Evolutionary conservation across 108 stramenopile species (phyloP).

Genomic region (Poteriospumella lacustris): DNA sequence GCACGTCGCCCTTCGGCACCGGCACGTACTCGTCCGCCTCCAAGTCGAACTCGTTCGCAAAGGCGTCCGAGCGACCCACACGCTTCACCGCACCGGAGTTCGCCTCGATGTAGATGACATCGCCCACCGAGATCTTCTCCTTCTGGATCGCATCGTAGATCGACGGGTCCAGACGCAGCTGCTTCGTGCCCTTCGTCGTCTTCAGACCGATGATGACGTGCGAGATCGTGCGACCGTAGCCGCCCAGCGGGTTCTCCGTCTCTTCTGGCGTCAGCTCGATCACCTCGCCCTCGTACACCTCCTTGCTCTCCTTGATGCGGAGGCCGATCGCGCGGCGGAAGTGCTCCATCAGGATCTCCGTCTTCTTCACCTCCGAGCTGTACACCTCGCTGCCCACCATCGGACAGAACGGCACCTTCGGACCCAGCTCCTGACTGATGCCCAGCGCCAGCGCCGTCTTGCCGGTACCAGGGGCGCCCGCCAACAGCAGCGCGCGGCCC

Average conservation of each 20-base stretch:
- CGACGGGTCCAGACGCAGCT: conserved; percentile 89
- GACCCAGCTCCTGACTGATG: conserved; percentile 84
- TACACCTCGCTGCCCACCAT: conserved; percentile 98
- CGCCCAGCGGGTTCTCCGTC: conserved; percentile 91
- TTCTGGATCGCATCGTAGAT: conserved; percentile 93
- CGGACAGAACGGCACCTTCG: conserved; percentile 84
- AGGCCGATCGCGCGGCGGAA: conserved; percentile 98
- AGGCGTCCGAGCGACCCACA: conserved; percentile 94
- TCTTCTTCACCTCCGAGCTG: conserved; percentile 94
- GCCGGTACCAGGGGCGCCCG: conserved; percentile 95
- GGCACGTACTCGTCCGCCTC: conserved; percentile 97
- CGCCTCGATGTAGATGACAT: conserved; percentile 98
- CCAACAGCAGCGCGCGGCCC: conserved; percentile 87
- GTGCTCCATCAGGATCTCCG: conserved; percentile 94
- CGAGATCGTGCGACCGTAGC: conserved; percentile 92
- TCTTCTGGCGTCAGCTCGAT: conserved; percentile 65
- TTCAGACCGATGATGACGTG: conserved; percentile 93
- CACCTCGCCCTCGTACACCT: conserved; percentile 98
- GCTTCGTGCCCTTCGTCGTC: conserved; percentile 91
- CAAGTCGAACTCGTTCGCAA: conserved; percentile 36
- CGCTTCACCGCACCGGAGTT: conserved; percentile 95
- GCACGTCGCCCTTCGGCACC: conserved; percentile 96
- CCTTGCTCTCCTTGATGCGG: conserved; percentile 95
- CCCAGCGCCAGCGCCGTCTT: conserved; percentile 96
- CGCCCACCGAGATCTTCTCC: conserved; percentile 85